Base-by-base conservation (phyloP, 331 rosid species). In the Arachis monticola region DNA sequence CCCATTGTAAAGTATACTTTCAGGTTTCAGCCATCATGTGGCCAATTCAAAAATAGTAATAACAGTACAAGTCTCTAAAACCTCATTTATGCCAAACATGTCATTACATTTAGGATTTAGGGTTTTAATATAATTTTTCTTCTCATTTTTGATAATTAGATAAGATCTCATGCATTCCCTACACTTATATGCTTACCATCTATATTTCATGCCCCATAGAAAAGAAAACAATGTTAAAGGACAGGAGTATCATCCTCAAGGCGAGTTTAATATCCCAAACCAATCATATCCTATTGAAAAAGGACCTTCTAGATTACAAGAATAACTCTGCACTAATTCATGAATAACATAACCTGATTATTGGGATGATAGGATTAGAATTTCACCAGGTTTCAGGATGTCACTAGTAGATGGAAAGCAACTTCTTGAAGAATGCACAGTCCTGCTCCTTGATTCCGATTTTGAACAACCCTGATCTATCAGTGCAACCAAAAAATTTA, bases 381-480 rank as follows among this genome's bases (percentile, higher is more conserved):
- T 85, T 83, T 87, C 91, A 32, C 78, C 77, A 10, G 87, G 88
- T 59, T 86, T 88, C 53, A 67, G 74, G 50, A 61, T 52, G 58
- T 85, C 79, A 41, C 70, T 87, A 53, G 88, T 32, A 9, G 97
- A 96, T 0, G 96, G 97, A 85, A 92, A 77, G 77, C 97, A 95
- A 81, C 99, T 81, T 3, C 60, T 59, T 42, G 96, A 87, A 60
- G 92, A 88, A 81, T 90, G 88, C 10, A 89, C 56, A 5, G 97
- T 84, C 46, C 88, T 95, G 67, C 80, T 87, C 77, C 82, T 85
- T 4, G 89, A 77, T 70, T 79, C 75, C 72, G 84, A 78, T 72
- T 79, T 73, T 69, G 84, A 77, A 10, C 52, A 64, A 41, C 81
- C 22, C 80, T 86, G 90, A 72, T 83, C 97, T 87, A 92, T 45